Evolutionary conservation across 495 filamentous ascomycete species (phyloP).

Genomic region (Xylaria venustula): DNA sequence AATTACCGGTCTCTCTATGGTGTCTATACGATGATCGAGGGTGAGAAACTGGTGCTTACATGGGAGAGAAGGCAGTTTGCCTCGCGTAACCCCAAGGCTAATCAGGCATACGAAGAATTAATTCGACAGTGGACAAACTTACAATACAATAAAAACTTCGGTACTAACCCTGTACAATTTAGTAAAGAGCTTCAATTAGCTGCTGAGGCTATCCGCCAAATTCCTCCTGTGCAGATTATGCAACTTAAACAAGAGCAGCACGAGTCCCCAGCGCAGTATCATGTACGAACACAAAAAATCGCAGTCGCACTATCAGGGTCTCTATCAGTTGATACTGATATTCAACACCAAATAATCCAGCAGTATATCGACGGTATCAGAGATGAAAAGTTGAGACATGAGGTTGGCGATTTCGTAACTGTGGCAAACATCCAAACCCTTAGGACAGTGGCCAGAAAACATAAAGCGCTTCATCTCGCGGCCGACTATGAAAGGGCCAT

Average conservation of each 20-base stretch:
- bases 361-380: slow-evolving; percentile 49
- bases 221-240: slow-evolving; percentile 46
- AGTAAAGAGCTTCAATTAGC: slow-evolving; percentile 45
- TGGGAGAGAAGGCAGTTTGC: slow-evolving; percentile 41
- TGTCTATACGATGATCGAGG: slow-evolving; percentile 48
- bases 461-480: slow-evolving; percentile 48
- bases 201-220: slow-evolving; percentile 42
- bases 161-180: slow-evolving; percentile 40
- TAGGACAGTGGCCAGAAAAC: slow-evolving; percentile 36
- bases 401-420: slow-evolving; percentile 35
- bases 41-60: slow-evolving; percentile 42
- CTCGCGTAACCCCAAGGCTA: slow-evolving; percentile 32
- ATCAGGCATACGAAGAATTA: slow-evolving; percentile 30
- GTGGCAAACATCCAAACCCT: slow-evolving; percentile 18
- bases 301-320: slow-evolving; percentile 30
- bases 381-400: slow-evolving; percentile 31
- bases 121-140: slow-evolving; percentile 43
- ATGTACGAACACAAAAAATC: slow-evolving; percentile 36
- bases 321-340: slow-evolving; percentile 13
- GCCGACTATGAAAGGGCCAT: slow-evolving; percentile 48
- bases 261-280: slow-evolving; percentile 46
- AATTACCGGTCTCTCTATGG: slow-evolving; percentile 45
- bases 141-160: slow-evolving; percentile 30
- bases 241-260: slow-evolving; percentile 44
- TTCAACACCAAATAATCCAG: slow-evolving; percentile 26